Conservation (phyloP, 768 basidiomycete species). For the Amanita molliuscula region DNA sequence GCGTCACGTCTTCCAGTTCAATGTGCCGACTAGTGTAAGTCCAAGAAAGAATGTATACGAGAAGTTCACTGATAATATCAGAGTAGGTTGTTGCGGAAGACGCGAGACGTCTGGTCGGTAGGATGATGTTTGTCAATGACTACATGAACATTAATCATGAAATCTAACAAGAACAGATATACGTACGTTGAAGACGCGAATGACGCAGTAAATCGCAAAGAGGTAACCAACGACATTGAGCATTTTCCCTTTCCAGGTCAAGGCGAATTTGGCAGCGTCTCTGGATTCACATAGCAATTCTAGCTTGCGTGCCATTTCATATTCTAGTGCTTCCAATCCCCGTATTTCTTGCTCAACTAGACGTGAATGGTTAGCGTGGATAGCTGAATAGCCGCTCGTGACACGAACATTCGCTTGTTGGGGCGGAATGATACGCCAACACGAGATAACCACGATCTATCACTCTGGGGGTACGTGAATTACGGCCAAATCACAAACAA, state of each 20-base stretch:
- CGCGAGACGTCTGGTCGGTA: conserved; percentile 23
- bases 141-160: conserved; percentile 13
- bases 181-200: conserved; percentile 53
- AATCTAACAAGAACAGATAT: background rate
- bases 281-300: conserved; percentile 38
- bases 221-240: conserved; percentile 34
- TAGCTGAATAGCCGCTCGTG: conserved; percentile 19
- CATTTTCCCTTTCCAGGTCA: conserved; percentile 45
- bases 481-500: background rate
- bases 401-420: conserved; percentile 16
- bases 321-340: conserved; percentile 58
- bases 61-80: conserved; percentile 29
- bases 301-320: conserved; percentile 54
- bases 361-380: background rate
- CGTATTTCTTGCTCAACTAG: conserved; percentile 46
- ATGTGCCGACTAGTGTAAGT: conserved; percentile 12
- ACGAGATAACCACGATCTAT: conserved; percentile 36
- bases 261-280: conserved; percentile 35
- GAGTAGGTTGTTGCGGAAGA: conserved; percentile 25
- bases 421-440: conserved; percentile 37
- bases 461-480: conserved; percentile 9
- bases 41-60: conserved; percentile 21
- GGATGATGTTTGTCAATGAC: conserved; percentile 40
- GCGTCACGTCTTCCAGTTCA: conserved; percentile 24
- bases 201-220: conserved; percentile 60